These are phyloP conservation scores for Sphagnum magellanicum DNA, from an alignment of 228 moss, liverwort and hornwort genomes.

Conservation along the genomic window DNA sequence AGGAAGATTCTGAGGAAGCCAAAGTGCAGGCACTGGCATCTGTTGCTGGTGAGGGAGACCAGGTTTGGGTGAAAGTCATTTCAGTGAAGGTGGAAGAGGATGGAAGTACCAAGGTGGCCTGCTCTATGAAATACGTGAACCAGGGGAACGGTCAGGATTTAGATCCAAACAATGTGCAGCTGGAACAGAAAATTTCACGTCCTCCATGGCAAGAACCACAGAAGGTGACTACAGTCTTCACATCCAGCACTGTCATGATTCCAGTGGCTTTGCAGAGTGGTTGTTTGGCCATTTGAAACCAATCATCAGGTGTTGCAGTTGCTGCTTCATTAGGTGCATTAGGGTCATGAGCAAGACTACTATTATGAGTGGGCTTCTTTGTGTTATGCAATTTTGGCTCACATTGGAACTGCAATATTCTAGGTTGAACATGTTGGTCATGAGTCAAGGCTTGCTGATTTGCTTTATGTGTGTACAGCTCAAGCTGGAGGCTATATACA, in stretches of 20 bases:
- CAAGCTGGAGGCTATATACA: conserved; percentile 76
- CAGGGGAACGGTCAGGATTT: conserved; percentile 77
- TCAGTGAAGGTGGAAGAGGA: conserved; percentile 67
- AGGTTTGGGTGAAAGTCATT: conserved; percentile 77
- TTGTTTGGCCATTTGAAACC: neutral
- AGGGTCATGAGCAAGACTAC: neutral
- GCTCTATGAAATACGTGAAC: conserved; percentile 73
- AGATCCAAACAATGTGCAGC: conserved; percentile 71
- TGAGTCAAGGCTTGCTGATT: no score
- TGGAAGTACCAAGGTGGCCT: conserved; percentile 57
- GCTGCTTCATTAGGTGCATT: neutral
- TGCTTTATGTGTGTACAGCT: conserved; percentile 18
- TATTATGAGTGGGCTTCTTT: no score
- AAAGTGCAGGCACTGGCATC: conserved; percentile 71
- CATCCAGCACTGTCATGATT: neutral
- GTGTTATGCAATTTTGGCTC: no score
- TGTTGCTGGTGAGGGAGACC: conserved; percentile 60
- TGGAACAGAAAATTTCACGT: conserved; percentile 65
- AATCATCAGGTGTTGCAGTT: neutral
- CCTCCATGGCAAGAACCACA: conserved; percentile 61
- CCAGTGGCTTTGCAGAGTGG: no score
- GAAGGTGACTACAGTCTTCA: conserved; percentile 23
- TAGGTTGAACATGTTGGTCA: no score
- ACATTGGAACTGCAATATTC: no score
- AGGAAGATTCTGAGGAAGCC: conserved; percentile 69